Conservation (phyloP, 768 basidiomycete genomes). For the Boletus edulis region DNA sequence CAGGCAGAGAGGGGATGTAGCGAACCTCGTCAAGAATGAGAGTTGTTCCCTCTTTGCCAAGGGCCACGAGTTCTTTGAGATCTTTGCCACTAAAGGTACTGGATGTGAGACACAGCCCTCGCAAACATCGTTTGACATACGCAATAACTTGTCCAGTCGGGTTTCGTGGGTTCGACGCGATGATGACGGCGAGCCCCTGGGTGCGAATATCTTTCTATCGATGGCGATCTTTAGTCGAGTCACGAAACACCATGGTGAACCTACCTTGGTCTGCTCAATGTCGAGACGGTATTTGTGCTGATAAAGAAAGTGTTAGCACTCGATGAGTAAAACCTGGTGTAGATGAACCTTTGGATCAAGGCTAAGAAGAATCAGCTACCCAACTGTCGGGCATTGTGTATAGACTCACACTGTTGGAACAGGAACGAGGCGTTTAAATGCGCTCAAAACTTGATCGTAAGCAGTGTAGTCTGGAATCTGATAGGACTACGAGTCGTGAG, state of each 20-base stretch:
- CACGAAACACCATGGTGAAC: background rate
- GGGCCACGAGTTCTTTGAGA: constrained; percentile 71
- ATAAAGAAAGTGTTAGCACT: constrained; percentile 4
- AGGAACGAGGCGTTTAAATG: constrained; percentile 86
- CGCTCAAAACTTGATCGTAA: constrained; percentile 79
- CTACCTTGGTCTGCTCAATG: constrained; percentile 73
- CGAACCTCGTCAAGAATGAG: constrained; percentile 79
- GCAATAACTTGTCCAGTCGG: constrained; percentile 89
- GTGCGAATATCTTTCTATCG: constrained; percentile 71
- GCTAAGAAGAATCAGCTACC: constrained; percentile 24
- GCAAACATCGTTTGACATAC: constrained; percentile 34
- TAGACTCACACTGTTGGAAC: constrained; percentile 81
- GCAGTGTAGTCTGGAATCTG: constrained; percentile 93
- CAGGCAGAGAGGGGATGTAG: background rate
- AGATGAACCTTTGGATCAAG: constrained; percentile 44
- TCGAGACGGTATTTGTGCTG: constrained; percentile 73
- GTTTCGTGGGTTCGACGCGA: constrained; percentile 94
- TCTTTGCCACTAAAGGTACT: constrained; percentile 63
- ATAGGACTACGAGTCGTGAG: constrained; percentile 54
- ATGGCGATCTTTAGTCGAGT: background rate
- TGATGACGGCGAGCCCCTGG: constrained; percentile 80
- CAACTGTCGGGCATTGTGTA: background rate
- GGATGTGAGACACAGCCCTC: constrained; percentile 6
- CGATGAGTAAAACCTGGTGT: background rate
- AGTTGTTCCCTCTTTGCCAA: constrained; percentile 78